phyloP scores from a whole-genome alignment of 345 rosid genomes.

The Eucalyptus marginata region DNA sequence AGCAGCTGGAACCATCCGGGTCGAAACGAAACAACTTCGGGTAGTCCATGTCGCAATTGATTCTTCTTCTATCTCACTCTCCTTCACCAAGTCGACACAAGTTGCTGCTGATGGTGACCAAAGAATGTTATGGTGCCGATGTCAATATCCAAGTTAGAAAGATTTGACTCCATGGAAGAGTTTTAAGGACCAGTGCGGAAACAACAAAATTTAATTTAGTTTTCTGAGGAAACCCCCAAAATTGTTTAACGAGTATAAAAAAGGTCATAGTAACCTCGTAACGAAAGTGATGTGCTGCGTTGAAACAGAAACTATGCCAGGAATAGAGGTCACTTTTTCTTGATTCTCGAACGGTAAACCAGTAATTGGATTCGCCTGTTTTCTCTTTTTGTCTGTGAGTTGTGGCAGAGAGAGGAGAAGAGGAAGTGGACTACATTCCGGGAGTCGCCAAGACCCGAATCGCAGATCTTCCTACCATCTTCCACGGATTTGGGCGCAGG shows the following conservation, averaged over 20 bases:
- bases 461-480: not conserved
- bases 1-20: no score
- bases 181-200: not conserved
- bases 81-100: not conserved
- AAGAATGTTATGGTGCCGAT: not conserved
- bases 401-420: not conserved
- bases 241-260: not conserved
- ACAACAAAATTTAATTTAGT: not conserved
- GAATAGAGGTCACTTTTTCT: not conserved
- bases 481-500: not conserved
- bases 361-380: not conserved
- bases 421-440: not conserved
- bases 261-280: not conserved
- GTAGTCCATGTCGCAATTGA: not conserved
- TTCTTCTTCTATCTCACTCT: not conserved
- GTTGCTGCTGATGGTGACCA: not conserved
- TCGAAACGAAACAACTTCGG: not conserved
- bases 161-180: not conserved
- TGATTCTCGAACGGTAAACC: not conserved
- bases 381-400: not conserved
- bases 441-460: slow-evolving; percentile 5
- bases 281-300: not conserved
- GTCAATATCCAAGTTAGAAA: not conserved
- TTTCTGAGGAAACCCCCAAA: not conserved
- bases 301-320: not conserved